Base-by-base conservation (phyloP, 768 basidiomycete genomes). In the Hysterangium stoloniferum region DNA sequence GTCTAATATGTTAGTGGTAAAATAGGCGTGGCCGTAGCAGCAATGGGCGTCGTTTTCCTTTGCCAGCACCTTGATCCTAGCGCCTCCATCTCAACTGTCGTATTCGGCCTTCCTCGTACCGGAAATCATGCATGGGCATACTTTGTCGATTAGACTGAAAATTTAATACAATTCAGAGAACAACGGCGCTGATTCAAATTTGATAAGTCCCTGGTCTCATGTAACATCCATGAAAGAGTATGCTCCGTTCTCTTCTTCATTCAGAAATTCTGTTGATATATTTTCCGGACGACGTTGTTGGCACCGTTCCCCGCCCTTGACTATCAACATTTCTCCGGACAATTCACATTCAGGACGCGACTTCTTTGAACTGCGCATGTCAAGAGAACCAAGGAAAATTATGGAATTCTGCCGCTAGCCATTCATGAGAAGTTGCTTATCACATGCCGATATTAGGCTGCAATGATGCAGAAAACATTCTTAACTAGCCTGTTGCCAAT, bases 21-120 rank as follows among this genome's bases (percentile, higher is more conserved):
- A n/a, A n/a, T 77, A 6, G 73, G 73, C 29, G 74, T 69, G 8
- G 74, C 74, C 2, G 63, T 76, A 32, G 70, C 73, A n/a, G 63
- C 65, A 28, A 64, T 76, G 52, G 73, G 74, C 55, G 69, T 68
- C 11, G 59, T 70, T 36, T 63, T 71, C 61, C 63, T 76, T 43
- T 63, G 61, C 29, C 59, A 63, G 54, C 53, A 62, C n/a, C 66
- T 75, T 32, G 62, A 63, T 38, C 45, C 66, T 9, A 64, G 63
- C 28, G 56, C 69, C 17, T 15, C 55, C 4, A 56, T 75, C 52
- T 64, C 55, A 2, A 64, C 69, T 1, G 64, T 64, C 12, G 63
- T 66, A 27, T 73, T 69, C 45, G 75, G 72, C n/a, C 63, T 71
- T 19, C 75, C 74, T 0, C 64, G 74, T 9, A 68, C 67, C 28